These are phyloP conservation scores for Cladorrhinum sp. DNA, from an alignment of 2,329 filamentous ascomycete species.

Conservation along the genomic window DNA sequence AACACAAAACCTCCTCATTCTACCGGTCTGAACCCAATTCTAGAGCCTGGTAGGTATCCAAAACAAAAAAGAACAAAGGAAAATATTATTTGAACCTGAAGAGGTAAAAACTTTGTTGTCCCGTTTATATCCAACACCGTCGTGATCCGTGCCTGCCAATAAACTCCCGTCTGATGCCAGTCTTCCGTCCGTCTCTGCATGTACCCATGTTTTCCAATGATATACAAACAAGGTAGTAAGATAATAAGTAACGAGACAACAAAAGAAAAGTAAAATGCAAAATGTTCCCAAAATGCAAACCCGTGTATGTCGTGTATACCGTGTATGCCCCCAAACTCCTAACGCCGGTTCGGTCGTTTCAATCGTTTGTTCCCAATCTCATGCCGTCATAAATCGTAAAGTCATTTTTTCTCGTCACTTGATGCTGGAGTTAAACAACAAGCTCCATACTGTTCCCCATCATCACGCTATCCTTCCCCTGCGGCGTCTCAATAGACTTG, in stretches of 20 bases:
- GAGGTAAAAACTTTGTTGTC: neutral
- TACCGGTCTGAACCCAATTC: neutral
- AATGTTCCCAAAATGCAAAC: too few species aligned
- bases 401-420: too few species aligned
- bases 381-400: neutral
- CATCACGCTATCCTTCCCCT: neutral
- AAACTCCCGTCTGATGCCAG: too few species aligned
- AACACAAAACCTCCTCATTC: neutral
- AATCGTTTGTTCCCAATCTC: too few species aligned
- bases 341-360: neutral
- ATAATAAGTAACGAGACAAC: too few species aligned
- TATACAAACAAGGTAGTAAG: too few species aligned
- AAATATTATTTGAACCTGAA: neutral
- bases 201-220: too few species aligned
- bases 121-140: neutral
- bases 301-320: too few species aligned
- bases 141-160: too few species aligned
- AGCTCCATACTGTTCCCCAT: neutral
- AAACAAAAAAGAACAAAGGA: neutral
- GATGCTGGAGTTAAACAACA: neutral
- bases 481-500: conserved; percentile 4
- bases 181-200: too few species aligned
- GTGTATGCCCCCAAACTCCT: neutral
- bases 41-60: neutral
- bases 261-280: too few species aligned